Percentiles rank a stretch among this genome's conserved stretches.
These are phyloP conservation scores for Mortierella sp. DNA, from an alignment of 371 early-diverging fungal genomes.

Conservation along the genomic window DNA sequence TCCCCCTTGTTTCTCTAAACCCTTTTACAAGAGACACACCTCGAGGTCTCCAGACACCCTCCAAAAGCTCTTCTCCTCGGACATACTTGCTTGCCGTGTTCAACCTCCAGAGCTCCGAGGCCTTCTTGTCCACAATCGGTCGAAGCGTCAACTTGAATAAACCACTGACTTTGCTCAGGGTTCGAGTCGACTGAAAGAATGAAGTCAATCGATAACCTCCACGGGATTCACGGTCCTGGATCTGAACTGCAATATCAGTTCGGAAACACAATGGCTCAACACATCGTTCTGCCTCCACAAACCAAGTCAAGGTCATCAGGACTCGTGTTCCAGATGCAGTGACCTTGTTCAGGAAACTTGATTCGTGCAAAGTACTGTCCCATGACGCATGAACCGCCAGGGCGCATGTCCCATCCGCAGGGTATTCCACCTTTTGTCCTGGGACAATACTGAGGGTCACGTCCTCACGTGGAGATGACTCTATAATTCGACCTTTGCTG, in stretches of 20 bases:
- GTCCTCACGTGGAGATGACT: constrained; percentile 61
- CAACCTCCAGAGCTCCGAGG: constrained; percentile 78
- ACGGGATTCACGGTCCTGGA: constrained; percentile 66
- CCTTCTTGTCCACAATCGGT: constrained; percentile 70
- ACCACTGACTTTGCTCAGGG: constrained; percentile 62
- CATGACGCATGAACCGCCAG: constrained; percentile 74
- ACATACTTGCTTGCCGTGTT: constrained; percentile 86
- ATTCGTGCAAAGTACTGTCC: constrained; percentile 89
- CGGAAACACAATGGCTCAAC: constrained; percentile 66
- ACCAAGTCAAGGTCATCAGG: constrained; percentile 66
- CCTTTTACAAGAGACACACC: constrained; percentile 78
- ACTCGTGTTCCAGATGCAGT: constrained; percentile 73
- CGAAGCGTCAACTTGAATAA: constrained; percentile 67
- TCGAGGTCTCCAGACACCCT: constrained; percentile 76
- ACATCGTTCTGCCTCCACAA: constrained; percentile 71
- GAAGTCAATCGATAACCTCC: constrained; percentile 36
- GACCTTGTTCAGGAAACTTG: constrained; percentile 75
- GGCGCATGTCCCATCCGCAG: constrained; percentile 73
- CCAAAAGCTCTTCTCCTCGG: constrained; percentile 86
- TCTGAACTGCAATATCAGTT: constrained; percentile 74
- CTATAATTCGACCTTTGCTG: constrained; percentile 71
- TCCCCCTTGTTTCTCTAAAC: constrained; percentile 59
- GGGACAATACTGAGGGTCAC: constrained; percentile 62
- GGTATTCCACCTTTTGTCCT: constrained; percentile 60
- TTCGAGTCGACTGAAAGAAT: constrained; percentile 40